Evolutionary conservation across 1,284 basidiomycete genomes (phyloP).

Genomic region (Puccinia polysora): DNA sequence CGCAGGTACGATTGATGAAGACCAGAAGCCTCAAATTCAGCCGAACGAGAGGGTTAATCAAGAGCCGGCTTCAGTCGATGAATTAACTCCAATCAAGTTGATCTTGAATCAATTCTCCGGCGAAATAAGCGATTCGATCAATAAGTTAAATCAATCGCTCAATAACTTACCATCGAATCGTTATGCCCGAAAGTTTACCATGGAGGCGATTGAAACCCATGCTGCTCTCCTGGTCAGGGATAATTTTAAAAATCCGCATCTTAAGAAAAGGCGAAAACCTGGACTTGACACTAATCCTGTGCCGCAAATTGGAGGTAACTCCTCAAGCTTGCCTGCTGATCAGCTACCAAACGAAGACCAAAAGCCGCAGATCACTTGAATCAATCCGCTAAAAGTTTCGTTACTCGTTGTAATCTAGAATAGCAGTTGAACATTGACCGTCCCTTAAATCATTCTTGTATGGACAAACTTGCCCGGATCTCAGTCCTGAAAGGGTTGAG

Average conservation of each 20-base stretch:
- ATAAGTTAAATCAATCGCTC: not conserved
- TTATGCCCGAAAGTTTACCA: not conserved
- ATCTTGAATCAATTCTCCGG: conserved; percentile 3
- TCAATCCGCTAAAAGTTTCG: too few species aligned
- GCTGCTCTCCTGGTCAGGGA: not conserved
- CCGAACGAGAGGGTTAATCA: not conserved
- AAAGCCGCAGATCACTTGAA: too few species aligned
- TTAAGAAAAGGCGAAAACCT: not conserved
- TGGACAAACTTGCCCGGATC: too few species aligned
- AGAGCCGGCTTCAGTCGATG: not conserved
- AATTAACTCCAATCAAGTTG: not conserved
- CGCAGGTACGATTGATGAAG: too few species aligned
- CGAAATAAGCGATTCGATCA: not conserved
- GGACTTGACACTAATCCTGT: not conserved
- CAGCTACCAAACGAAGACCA: too few species aligned
- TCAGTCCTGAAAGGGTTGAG: too few species aligned
- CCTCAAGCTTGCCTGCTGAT: not conserved
- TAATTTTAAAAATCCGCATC: conserved; percentile 16
- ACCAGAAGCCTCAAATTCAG: not conserved
- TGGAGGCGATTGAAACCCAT: not conserved
- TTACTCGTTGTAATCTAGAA: too few species aligned
- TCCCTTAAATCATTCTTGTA: too few species aligned
- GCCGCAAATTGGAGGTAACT: not conserved
- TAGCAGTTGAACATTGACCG: too few species aligned
- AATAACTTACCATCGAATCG: not conserved